Evolutionary conservation across 768 basidiomycete species (phyloP).

Genomic region (Lactarius vividus): DNA sequence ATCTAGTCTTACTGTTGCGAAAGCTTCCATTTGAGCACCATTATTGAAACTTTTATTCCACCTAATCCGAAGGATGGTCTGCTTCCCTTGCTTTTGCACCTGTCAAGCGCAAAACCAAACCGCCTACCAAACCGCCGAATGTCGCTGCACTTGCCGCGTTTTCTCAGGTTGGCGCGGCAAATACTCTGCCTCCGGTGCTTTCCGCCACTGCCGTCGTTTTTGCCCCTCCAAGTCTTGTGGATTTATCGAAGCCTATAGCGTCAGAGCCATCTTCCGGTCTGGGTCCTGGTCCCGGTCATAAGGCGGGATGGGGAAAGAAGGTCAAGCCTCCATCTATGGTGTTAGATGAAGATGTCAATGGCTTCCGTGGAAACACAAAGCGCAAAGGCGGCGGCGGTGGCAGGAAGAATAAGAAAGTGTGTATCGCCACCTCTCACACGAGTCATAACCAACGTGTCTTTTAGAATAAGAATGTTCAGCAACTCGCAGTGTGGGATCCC

Average conservation of each 20-base stretch:
- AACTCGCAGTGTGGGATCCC: slow-evolving; percentile 69
- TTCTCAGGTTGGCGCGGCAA: slow-evolving; percentile 24
- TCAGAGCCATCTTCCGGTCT: slow-evolving; percentile 35
- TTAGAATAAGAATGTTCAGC: slow-evolving; percentile 60
- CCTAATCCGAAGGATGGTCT: slow-evolving; percentile 70
- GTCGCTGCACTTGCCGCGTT: slow-evolving; percentile 53
- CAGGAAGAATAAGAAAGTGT: slow-evolving; percentile 62
- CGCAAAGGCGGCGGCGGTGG: slow-evolving; percentile 48
- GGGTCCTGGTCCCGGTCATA: slow-evolving; percentile 41
- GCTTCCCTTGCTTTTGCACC: slow-evolving; percentile 88
- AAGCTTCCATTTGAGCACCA: slow-evolving; percentile 21
- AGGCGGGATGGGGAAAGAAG: slow-evolving; percentile 76
- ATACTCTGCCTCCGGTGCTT: slow-evolving; percentile 33
- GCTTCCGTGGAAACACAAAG: slow-evolving; percentile 61
- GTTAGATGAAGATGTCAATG: slow-evolving; percentile 85
- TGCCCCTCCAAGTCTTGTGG: slow-evolving; percentile 61
- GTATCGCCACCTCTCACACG: slow-evolving; percentile 21
- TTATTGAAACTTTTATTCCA: slow-evolving; percentile 26
- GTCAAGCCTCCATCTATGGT: slow-evolving; percentile 90
- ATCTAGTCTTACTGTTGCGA: slow-evolving; percentile 47
- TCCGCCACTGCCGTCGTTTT: slow-evolving; percentile 65
- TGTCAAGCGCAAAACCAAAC: slow-evolving; percentile 59
- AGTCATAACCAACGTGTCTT: slow-evolving; percentile 2
- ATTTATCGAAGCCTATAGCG: slow-evolving; percentile 32
- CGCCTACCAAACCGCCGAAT: slow-evolving; percentile 52